A percentile compares a stretch with the other conserved stretches of the same genome.
phyloP scores from a whole-genome alignment of 2,329 filamentous ascomycete genomes.

The Rutstroemia sp. region DNA sequence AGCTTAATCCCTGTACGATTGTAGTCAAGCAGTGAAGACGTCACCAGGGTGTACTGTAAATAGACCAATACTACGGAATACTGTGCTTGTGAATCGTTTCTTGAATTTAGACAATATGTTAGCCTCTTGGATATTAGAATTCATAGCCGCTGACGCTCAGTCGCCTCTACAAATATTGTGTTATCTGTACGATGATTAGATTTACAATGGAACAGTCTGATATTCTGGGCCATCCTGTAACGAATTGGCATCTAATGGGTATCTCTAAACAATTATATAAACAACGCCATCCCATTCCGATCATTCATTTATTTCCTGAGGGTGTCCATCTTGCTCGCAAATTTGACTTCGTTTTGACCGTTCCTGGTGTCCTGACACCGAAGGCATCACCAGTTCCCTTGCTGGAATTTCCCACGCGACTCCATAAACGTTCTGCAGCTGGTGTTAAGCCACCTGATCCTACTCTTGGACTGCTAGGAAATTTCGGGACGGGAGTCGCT shows the following conservation, averaged over 20 bases:
- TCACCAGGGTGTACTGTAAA: no score
- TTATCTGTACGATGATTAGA: background rate
- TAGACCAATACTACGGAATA: no score
- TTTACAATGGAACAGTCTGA: background rate
- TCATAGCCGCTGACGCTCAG: no score
- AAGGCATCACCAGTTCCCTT: conserved; percentile 24
- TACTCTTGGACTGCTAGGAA: conserved; percentile 57
- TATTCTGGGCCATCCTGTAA: background rate
- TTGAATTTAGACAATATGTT: no score
- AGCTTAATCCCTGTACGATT: conserved; percentile 3
- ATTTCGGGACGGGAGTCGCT: conserved; percentile 58
- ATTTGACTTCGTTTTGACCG: conserved; percentile 22
- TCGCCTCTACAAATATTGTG: no score
- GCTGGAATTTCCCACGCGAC: conserved; percentile 44
- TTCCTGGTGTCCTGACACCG: conserved; percentile 22
- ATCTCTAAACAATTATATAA: background rate
- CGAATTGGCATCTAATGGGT: background rate
- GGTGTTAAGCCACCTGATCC: conserved; percentile 55
- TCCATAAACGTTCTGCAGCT: conserved; percentile 63
- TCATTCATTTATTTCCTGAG: background rate
- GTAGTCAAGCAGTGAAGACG: no score
- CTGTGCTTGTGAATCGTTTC: no score
- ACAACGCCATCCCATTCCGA: background rate
- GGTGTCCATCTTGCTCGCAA: conserved; percentile 26
- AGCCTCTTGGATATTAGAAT: no score